Base-by-base conservation (phyloP, 495 filamentous ascomycete species). In the Neohortaea acidophila region DNA sequence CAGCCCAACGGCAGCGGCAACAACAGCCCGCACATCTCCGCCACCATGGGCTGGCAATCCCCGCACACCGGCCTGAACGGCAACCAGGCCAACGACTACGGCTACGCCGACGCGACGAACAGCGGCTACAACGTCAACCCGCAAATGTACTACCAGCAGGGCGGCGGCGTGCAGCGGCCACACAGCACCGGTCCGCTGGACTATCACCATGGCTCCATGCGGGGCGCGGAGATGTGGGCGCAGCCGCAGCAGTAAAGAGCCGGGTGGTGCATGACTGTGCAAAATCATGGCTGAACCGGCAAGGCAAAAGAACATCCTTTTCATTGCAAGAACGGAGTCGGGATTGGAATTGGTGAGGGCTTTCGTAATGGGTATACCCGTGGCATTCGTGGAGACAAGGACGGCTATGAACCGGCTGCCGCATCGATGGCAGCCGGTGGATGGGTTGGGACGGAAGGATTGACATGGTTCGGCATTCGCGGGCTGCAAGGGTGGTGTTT, bases 111-210 rank as follows among this genome's bases (percentile, higher is more conserved):
- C 20, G 55, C 59, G 2, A n/a, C n/a, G n/a, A 46, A 60, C 21
- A 44, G 49, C 36, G 33, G 30, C 11, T 49, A 44, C 36, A 20
- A 12, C n/a, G 18, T 33, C 35, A 19, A 26, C 45, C 4, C 36
- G 30, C 22, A 54, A 47, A 53, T 58, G 53, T 59, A 59, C 49
- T 62, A 62, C 36, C 33, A 43, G 10, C 48, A 36, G 8, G 53
- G 56, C 34, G 48, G 51, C 24, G 51, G 48, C 28, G 51, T 58
- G 23, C 54, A 54, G 19, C 36, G 58, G 9, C 58, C 58, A 7
- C 51, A 59, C 27, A 62, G 59, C 56, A 56, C 57, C 13, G 59
- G 58, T 33, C 59, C 57, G 3, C 53, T 59, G 24, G 57, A 59
- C 23, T 59, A 62, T 43, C 46, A 53, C 33, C 44, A 58, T 11